A percentile compares a stretch with the other conserved stretches of the same genome.
Conservation (phyloP, 371 early-diverging fungal genomes). For the Actinomortierella ambigua region DNA sequence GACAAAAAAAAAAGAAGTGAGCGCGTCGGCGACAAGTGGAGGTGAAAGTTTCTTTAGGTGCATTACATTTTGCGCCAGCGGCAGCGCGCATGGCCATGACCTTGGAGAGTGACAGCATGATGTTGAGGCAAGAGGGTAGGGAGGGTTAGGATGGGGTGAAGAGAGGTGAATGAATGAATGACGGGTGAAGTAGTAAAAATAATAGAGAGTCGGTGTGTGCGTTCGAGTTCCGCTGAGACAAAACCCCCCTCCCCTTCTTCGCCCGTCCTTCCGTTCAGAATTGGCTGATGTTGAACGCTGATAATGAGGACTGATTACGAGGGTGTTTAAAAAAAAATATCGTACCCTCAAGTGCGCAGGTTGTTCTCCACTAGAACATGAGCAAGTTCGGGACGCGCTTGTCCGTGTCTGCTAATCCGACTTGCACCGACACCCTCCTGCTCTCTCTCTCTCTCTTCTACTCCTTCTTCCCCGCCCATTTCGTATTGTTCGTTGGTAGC, state of each 20-base stretch:
- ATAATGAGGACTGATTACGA: not conserved
- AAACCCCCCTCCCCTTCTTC: too few species aligned
- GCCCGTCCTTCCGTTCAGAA: too few species aligned
- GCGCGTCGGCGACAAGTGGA: not conserved
- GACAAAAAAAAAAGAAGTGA: slow-evolving; percentile 1
- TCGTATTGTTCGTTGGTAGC: not conserved
- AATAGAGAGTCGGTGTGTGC: not conserved
- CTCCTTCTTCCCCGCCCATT: not conserved
- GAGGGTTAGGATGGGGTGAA: not conserved
- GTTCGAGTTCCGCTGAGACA: not conserved
- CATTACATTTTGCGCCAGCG: slow-evolving; percentile 41
- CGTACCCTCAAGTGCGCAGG: too few species aligned
- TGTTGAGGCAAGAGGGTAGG: not conserved
- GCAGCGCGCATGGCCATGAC: slow-evolving; percentile 44
- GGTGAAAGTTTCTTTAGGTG: not conserved
- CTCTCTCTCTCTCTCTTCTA: not conserved
- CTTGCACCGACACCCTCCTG: too few species aligned
- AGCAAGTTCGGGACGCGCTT: too few species aligned
- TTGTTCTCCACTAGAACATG: too few species aligned
- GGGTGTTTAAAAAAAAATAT: not conserved
- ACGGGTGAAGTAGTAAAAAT: too few species aligned
- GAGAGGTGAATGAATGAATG: not conserved
- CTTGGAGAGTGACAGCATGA: slow-evolving; percentile 44
- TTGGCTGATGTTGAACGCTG: too few species aligned
- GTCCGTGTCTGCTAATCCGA: not conserved